These are phyloP conservation scores for Pistacia integerrima DNA, from an alignment of 345 rosid species.

Conservation along the genomic window DNA sequence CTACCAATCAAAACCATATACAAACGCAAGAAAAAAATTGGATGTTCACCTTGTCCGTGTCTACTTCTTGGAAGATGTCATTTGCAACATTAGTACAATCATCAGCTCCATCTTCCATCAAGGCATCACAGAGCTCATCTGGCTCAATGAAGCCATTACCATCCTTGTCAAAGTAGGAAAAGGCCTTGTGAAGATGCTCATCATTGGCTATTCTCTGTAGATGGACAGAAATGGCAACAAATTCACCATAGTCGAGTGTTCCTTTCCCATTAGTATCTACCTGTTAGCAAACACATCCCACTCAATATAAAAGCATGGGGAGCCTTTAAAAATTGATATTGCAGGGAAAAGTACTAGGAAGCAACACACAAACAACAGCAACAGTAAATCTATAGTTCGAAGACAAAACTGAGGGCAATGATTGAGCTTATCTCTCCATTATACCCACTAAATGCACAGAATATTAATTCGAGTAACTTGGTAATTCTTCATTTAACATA, in stretches of 20 bases:
- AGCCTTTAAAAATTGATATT: not conserved
- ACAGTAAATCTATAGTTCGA: not conserved
- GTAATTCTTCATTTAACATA: not conserved
- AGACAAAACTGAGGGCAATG: not conserved
- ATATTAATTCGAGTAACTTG: not conserved
- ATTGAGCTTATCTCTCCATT: not conserved
- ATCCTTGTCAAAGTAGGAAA: slow-evolving; percentile 97
- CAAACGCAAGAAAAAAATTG: not conserved
- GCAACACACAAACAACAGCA: not conserved
- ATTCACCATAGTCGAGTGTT: slow-evolving; percentile 86
- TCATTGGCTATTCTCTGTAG: slow-evolving; percentile 92
- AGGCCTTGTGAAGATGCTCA: slow-evolving; percentile 95
- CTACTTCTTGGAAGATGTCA: slow-evolving; percentile 99
- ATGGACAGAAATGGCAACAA: slow-evolving; percentile 88
- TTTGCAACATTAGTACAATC: slow-evolving; percentile 90
- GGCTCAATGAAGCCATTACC: slow-evolving; percentile 87
- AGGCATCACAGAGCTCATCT: slow-evolving; percentile 82
- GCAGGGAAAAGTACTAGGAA: not conserved
- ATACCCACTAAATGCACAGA: not conserved
- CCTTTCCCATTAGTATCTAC: slow-evolving; percentile 95
- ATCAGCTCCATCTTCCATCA: slow-evolving; percentile 96
- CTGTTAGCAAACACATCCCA: slow-evolving; percentile 45
- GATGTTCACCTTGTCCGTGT: slow-evolving; percentile 82
- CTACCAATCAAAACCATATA: not conserved
- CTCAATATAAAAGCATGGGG: slow-evolving; percentile 1